phyloP scores from a whole-genome alignment of 78 protist species.

The Trichosphaerium sp. region DNA sequence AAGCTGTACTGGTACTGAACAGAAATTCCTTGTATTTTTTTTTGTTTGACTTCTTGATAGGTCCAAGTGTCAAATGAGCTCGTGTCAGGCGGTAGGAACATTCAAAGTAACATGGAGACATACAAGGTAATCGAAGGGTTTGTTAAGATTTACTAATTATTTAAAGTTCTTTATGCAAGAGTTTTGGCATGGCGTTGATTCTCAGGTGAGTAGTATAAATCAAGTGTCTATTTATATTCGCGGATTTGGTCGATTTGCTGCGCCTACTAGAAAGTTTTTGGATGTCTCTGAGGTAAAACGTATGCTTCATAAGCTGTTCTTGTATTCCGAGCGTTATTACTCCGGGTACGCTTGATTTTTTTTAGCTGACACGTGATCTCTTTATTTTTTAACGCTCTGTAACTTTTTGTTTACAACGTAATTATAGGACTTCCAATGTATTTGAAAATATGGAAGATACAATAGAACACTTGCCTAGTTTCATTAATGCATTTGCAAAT shows the following conservation, averaged over 20 bases:
- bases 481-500: slow-evolving; percentile 52
- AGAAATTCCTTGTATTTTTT: neutral
- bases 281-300: slow-evolving; percentile 51
- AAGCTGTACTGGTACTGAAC: slow-evolving; percentile 26
- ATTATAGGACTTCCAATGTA: neutral
- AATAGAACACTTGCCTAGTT: slow-evolving; percentile 48
- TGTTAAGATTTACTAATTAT: too few relatives aligned
- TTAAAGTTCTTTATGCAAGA: slow-evolving; percentile 28
- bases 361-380: neutral
- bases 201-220: neutral
- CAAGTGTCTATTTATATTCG: slow-evolving; percentile 47
- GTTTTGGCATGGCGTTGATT: slow-evolving; percentile 19
- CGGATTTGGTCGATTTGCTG: slow-evolving; percentile 63
- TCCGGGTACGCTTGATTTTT: slow-evolving; percentile 9
- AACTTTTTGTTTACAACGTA: neutral
- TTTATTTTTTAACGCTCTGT: neutral
- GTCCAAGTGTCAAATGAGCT: neutral
- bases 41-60: neutral
- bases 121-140: slow-evolving; percentile 8
- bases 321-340: slow-evolving; percentile 42
- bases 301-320: slow-evolving; percentile 16
- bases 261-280: slow-evolving; percentile 44
- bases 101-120: slow-evolving; percentile 17
- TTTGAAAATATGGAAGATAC: slow-evolving; percentile 33
- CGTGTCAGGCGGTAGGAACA: slow-evolving; percentile 14